A percentile compares a stretch with the other conserved stretches of the same genome.
Conservation (phyloP, 2,329 filamentous ascomycete species). For the Curvularia hawaiiensis region DNA sequence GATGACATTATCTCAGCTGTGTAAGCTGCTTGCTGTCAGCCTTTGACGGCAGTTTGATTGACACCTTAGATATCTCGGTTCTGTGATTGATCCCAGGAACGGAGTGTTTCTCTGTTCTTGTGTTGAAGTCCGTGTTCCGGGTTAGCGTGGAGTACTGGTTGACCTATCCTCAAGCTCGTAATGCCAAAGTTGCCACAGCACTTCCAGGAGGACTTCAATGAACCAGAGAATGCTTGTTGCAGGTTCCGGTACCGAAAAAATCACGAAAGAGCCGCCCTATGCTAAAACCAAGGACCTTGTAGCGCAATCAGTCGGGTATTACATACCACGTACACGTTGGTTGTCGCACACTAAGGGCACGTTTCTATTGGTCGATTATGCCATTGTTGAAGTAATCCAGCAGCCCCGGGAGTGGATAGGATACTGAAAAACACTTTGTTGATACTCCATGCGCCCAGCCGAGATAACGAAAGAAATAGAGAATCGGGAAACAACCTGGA, state of each 20-base stretch:
- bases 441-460: slow-evolving; percentile 4
- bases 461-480: background rate
- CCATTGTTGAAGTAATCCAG: background rate
- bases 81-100: background rate
- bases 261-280: background rate
- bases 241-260: background rate
- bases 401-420: background rate
- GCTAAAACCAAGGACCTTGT: background rate
- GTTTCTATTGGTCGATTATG: background rate
- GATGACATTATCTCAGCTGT: background rate
- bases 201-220: background rate
- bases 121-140: background rate
- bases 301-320: background rate
- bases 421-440: background rate
- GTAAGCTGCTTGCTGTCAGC: background rate
- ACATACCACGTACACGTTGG: background rate
- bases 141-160: background rate
- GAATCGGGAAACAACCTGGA: background rate
- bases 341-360: background rate
- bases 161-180: slow-evolving; percentile 3
- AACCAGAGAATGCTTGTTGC: background rate
- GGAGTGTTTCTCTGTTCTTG: background rate
- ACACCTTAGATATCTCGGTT: background rate
- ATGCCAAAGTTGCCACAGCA: background rate
- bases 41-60: background rate